Evolutionary conservation across 2,329 filamentous ascomycete genomes (phyloP), one percentile per base, ranked within the genome.

Genomic region (Penicillium palitans): DNA sequence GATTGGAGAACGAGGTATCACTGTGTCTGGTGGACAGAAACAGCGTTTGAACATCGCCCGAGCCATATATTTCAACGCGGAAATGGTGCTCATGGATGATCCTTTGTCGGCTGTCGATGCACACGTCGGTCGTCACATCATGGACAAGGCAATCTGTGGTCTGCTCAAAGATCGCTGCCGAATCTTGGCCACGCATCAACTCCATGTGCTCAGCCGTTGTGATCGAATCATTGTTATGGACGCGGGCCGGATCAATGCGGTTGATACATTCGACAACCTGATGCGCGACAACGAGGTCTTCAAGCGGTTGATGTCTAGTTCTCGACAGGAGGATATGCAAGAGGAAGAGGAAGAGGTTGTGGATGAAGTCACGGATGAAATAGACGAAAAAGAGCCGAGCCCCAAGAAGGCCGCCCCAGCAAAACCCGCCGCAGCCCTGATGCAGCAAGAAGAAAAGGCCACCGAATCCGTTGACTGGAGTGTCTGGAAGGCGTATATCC

Each of bases 201-300:
- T 98, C 15, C 95, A 96, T 80, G 93, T 98, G 6, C 83, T 98
- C 6, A 92, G 84, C 70, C 88, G 92, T 35, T 97, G 92, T 68
- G 93, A 98, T 72, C 84, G 93, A 35, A 93, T 98, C 63, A 87
- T 98, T 49, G 93, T 92, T 86, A 93, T 99, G 85, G 90, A 97
- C 56, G 86, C 87, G 17, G 95, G 95, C 45, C 86, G 83, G 54
- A 90, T 98, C 55, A 86, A 90, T 72, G 91, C 92, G 5, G 81
- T 97, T 40, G 93, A 95, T 65, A 97, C 93, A 0, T 98, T 93
- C 68, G 86, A 90, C 35, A 93, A 96, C 58, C 82, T 98, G 19
- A 96, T 96, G 88, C 80, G 81, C 8, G 82, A 88, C 62, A 89
- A 95, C 67, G 79, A 81, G n/a, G 86, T 84, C 5, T 98, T 98